Base-by-base conservation (phyloP, 2,329 filamentous ascomycete species). In the Teratosphaeria nubilosa region DNA sequence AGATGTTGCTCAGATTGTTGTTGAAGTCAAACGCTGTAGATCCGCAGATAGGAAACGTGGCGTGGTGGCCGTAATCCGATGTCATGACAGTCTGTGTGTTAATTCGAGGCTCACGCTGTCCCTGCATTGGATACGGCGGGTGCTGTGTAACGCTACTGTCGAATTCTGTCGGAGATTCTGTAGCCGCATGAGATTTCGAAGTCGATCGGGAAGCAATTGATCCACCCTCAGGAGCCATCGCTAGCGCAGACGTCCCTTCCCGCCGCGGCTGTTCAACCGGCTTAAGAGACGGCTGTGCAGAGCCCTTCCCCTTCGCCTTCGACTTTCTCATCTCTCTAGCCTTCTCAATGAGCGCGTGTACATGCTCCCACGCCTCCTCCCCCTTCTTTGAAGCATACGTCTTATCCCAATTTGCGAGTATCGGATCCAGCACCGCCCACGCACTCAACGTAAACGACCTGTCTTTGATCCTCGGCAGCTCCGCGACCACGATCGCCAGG, bases 331-430 rank as follows among this genome's bases (percentile, higher is more conserved):
- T 55, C 16, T 60, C 54, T 48, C 61, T 60, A 5, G 66, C 66
- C n/a, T 63, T 59, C 56, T 63, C 54, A 24, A 68, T 67, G 48
- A 67, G 53, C 11, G 56, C 51, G 56, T 69, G 64, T n/a, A 69
- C 66, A 58, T 69, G 65, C 9, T 64, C 60, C 66, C 66, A 69
- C 1, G 66, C 64, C 14, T 65, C 59, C 30, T 69, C 66, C 5
- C 64, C 62, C 45, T 58, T 56, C 54, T 63, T 66, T 2, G 54
- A 53, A 22, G 60, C 48, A 53, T 64, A 69, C 41, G 66, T 60
- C 14, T 48, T 56, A 30, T 69, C 65, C 67, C 67, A 69, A 50
- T 64, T 57, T 5, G 56, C 54, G 14, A 69, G 53, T 6, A 68
- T 58, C 5, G 60, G 63, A 56, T 68, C 65, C 11, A 69, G 62